phyloP scores from a whole-genome alignment of 345 rosid genomes.

The Eucalyptus grandis region DNA sequence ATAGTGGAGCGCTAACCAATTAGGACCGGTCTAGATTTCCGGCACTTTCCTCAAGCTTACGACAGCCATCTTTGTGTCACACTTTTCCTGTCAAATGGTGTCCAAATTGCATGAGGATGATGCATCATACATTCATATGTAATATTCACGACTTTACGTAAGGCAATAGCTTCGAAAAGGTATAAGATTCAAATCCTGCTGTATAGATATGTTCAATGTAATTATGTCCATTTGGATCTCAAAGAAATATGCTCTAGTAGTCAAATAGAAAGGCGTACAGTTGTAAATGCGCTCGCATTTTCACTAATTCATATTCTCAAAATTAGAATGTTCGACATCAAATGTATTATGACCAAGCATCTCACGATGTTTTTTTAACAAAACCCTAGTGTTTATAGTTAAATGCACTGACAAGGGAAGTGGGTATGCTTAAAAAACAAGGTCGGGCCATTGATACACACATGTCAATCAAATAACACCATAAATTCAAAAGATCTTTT shows the following conservation, averaged over 20 bases:
- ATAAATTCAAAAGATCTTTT: neutral
- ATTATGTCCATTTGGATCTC: neutral
- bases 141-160: neutral
- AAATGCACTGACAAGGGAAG: neutral
- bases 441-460: accelerated
- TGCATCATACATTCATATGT: neutral
- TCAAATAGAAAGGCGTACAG: neutral
- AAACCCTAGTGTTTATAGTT: neutral
- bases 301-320: neutral
- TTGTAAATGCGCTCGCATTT: neutral
- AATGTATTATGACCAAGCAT: neutral
- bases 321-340: no score
- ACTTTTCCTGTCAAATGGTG: neutral
- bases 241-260: neutral
- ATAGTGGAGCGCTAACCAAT: neutral
- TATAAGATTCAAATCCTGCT: neutral
- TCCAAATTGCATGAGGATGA: neutral
- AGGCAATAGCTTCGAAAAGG: neutral
- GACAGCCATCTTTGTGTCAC: neutral
- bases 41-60: neutral
- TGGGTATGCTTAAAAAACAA: neutral
- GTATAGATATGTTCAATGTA: neutral
- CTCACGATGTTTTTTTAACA: neutral
- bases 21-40: neutral
- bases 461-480: neutral